phyloP scores from a whole-genome alignment of 345 rosid species.

The Alliaria petiolata region DNA sequence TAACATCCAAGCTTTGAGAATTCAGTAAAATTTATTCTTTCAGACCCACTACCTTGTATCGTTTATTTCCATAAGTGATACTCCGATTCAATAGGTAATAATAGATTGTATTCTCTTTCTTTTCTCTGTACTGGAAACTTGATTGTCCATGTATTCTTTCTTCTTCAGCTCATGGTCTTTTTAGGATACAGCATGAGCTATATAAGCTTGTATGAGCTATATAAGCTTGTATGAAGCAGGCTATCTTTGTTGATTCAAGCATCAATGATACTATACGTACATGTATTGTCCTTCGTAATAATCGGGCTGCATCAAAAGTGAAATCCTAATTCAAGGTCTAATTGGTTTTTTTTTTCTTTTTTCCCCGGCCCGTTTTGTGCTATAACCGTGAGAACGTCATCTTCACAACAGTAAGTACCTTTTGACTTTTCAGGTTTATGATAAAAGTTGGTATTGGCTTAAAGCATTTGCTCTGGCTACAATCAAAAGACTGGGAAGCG shows the following conservation, averaged over 20 bases:
- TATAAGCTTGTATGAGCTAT: too few species aligned
- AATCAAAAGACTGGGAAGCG: slow-evolving; percentile 86
- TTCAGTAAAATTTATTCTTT: too few species aligned
- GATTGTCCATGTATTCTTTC: neutral
- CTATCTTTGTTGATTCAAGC: slow-evolving; percentile 96
- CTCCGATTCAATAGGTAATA: too few species aligned
- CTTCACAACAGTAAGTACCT: neutral
- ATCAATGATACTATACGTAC: slow-evolving; percentile 97
- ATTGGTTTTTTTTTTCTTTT: neutral
- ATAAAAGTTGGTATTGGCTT: slow-evolving; percentile 97
- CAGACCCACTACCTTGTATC: too few species aligned
- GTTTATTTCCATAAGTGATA: too few species aligned
- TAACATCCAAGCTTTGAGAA: too few species aligned
- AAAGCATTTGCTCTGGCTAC: slow-evolving; percentile 92
- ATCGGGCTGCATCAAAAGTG: slow-evolving; percentile 66
- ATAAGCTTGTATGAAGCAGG: slow-evolving; percentile 88
- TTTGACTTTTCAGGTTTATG: slow-evolving; percentile 54
- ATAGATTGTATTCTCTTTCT: neutral
- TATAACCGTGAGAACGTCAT: neutral
- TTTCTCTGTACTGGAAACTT: neutral
- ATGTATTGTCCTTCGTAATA: slow-evolving; percentile 83
- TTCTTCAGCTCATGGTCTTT: neutral
- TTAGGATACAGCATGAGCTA: slow-evolving; percentile 90
- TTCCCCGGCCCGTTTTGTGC: neutral
- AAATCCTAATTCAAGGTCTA: slow-evolving; percentile 56